Conservation (phyloP, 768 basidiomycete species). For the Amanita pallidorosea region DNA sequence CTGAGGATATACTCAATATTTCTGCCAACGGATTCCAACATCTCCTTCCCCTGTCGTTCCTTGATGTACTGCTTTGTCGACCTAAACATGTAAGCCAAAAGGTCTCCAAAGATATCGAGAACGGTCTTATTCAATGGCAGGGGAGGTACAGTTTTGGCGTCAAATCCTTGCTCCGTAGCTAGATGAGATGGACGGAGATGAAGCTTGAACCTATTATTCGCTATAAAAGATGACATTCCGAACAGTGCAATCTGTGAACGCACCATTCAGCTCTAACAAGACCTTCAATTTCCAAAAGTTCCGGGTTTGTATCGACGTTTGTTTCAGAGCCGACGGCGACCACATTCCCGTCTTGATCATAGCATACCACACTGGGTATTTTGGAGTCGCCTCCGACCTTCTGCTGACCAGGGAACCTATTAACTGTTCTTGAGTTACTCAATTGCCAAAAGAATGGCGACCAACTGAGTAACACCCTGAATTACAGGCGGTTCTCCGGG, state of each 20-base stretch:
- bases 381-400: constrained; percentile 5
- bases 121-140: constrained; percentile 31
- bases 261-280: neutral
- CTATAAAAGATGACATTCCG: too few species aligned
- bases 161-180: neutral
- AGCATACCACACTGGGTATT: constrained; percentile 3
- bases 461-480: constrained; percentile 12
- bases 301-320: neutral
- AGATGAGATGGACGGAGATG: constrained; percentile 4
- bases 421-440: too few species aligned
- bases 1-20: constrained; percentile 35
- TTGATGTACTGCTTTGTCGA: constrained; percentile 30
- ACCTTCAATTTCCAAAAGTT: neutral
- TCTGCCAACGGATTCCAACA: constrained; percentile 29
- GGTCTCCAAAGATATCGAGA: constrained; percentile 36
- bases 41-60: constrained; percentile 24
- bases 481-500: constrained; percentile 13
- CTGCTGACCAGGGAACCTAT: constrained; percentile 13
- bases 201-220: constrained; percentile 2
- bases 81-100: constrained; percentile 29
- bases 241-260: too few species aligned
- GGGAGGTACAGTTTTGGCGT: constrained; percentile 16
- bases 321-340: neutral
- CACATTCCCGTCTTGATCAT: neutral
- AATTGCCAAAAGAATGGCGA: too few species aligned